These are phyloP conservation scores for Syzygium aqueum DNA, from an alignment of 345 rosid genomes.

Conservation along the genomic window DNA sequence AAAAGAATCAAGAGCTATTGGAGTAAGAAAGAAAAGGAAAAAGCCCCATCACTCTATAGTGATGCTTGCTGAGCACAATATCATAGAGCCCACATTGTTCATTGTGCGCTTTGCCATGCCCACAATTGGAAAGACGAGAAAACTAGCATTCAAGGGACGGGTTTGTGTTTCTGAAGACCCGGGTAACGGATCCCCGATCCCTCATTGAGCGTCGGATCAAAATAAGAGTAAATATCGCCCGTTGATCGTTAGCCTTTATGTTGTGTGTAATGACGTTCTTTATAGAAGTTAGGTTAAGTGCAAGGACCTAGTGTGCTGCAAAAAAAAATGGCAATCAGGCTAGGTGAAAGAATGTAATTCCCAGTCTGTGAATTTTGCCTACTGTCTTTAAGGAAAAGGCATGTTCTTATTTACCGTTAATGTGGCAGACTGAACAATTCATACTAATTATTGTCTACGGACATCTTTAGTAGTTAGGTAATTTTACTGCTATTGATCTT, in stretches of 20 bases:
- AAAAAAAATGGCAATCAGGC: not conserved
- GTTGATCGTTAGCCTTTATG: not conserved
- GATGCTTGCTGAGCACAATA: not conserved
- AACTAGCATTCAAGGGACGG: not conserved
- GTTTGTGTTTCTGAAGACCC: not conserved
- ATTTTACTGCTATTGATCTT: not conserved
- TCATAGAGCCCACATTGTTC: no score
- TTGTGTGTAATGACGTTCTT: not conserved
- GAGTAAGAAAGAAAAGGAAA: not conserved
- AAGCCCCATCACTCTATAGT: not conserved
- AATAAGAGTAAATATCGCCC: not conserved
- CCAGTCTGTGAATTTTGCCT: not conserved
- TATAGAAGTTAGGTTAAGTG: not conserved
- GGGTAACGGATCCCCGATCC: not conserved
- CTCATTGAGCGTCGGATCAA: fast-evolving
- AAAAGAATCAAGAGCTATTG: not conserved
- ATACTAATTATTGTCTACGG: not conserved
- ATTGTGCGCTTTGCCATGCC: not conserved
- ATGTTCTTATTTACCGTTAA: not conserved
- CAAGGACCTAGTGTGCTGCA: not conserved
- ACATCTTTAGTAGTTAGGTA: not conserved
- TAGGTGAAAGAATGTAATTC: not conserved
- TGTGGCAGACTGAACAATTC: not conserved
- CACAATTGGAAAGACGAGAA: not conserved
- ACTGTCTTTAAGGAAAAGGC: not conserved